phyloP scores from a whole-genome alignment of 2,329 filamentous ascomycete genomes.

The Parastagonospora nodorum region DNA sequence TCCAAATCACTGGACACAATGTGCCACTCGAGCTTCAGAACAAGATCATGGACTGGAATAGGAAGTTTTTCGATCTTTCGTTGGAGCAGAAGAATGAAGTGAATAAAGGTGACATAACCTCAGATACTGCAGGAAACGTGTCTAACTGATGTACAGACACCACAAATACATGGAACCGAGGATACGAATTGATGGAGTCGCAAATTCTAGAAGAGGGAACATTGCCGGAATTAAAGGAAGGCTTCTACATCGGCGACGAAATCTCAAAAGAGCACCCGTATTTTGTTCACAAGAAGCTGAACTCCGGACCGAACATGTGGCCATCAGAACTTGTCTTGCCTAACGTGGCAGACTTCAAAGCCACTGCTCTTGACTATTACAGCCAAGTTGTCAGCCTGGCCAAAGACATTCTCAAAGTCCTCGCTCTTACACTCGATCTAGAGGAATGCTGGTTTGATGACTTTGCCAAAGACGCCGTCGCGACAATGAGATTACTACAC shows the following conservation, averaged over 20 bases:
- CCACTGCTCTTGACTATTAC: constrained; percentile 50
- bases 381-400: constrained; percentile 46
- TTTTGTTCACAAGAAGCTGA: constrained; percentile 46
- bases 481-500: constrained; percentile 51
- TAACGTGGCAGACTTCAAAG: constrained; percentile 41
- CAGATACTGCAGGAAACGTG: neutral
- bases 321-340: constrained; percentile 26
- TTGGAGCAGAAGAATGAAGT: constrained; percentile 50
- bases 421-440: constrained; percentile 50
- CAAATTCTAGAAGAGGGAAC: constrained; percentile 52
- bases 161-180: constrained; percentile 49
- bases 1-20: constrained; percentile 52
- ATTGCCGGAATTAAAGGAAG: constrained; percentile 52
- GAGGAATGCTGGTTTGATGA: constrained; percentile 46
- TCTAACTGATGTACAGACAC: constrained; percentile 24
- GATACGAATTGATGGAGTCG: constrained; percentile 50
- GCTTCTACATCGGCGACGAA: constrained; percentile 50
- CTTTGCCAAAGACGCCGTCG: constrained; percentile 44
- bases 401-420: constrained; percentile 48
- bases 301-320: constrained; percentile 51
- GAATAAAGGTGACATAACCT: constrained; percentile 38
- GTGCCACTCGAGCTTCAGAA: constrained; percentile 47
- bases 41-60: constrained; percentile 46
- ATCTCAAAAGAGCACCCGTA: constrained; percentile 47
- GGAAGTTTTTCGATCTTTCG: constrained; percentile 49